These are phyloP conservation scores for Thalassiosira livingstoniorum DNA, from an alignment of 352 stramenopile genomes.

Conservation along the genomic window DNA sequence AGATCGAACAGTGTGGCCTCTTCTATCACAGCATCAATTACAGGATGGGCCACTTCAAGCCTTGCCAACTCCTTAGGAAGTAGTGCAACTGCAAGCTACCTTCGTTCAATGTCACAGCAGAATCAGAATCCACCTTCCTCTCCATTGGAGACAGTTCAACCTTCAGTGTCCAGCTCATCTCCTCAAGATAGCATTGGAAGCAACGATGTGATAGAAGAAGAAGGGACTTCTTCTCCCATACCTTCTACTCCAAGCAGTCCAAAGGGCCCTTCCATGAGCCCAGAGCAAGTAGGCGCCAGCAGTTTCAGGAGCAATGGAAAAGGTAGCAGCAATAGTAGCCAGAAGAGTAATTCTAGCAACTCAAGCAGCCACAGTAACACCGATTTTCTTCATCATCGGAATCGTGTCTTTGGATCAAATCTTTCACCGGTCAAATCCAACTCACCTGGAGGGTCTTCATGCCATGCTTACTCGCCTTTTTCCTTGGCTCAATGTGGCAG, in stretches of 20 bases:
- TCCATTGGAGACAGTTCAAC: neutral
- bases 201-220: too few relatives aligned
- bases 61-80: neutral
- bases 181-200: neutral
- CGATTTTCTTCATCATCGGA: too few relatives aligned
- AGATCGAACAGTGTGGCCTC: slow-evolving; percentile 25
- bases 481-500: neutral
- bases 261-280: neutral
- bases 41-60: neutral
- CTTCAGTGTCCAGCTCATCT: neutral
- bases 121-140: neutral
- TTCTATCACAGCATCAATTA: neutral
- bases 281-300: neutral
- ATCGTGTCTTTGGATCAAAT: too few relatives aligned
- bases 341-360: too few relatives aligned
- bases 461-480: slow-evolving; percentile 33
- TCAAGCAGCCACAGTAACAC: too few relatives aligned
- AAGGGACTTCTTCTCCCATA: too few relatives aligned
- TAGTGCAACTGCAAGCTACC: neutral
- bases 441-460: neutral
- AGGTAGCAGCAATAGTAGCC: too few relatives aligned
- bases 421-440: neutral
- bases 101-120: neutral
- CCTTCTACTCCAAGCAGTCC: too few relatives aligned
- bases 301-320: too few relatives aligned